Evolutionary conservation across 352 stramenopile genomes (phyloP).

Genomic region (Thalassiosira livingstoniorum): DNA sequence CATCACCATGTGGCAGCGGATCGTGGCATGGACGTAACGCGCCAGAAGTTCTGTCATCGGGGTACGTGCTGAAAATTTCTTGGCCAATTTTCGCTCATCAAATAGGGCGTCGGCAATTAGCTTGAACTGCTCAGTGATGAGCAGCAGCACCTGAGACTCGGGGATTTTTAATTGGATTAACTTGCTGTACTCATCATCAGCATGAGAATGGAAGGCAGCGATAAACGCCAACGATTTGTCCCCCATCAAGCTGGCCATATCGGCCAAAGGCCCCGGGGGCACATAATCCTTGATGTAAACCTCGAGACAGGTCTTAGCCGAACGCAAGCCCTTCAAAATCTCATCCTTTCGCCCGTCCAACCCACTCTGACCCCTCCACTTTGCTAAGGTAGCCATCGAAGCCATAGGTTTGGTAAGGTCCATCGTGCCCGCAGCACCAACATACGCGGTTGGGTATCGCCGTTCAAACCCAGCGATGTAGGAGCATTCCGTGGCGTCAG

Average conservation of each 20-base stretch:
- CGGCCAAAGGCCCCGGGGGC: not conserved
- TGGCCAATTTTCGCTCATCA: not conserved
- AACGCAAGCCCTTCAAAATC: not conserved
- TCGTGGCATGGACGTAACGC: not conserved
- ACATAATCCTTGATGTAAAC: not conserved
- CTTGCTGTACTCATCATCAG: not conserved
- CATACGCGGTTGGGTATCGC: not conserved
- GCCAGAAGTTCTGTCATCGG: not conserved
- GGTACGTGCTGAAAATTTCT: not conserved
- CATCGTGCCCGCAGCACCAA: not conserved
- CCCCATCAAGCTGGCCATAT: conserved; percentile 4
- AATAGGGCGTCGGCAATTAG: not conserved
- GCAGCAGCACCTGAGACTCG: not conserved
- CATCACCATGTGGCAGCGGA: not conserved
- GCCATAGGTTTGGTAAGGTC: not conserved
- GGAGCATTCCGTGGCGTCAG: not conserved
- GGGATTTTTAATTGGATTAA: not conserved
- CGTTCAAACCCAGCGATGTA: not conserved
- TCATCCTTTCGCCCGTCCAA: not conserved
- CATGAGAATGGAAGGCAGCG: not conserved
- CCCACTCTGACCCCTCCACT: not conserved
- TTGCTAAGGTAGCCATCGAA: not conserved
- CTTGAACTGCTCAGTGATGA: not conserved
- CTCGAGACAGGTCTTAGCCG: not conserved
- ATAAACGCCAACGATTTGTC: not conserved